Base-by-base conservation (phyloP, 345 rosid genomes). In the Pelargonium nanum region DNA sequence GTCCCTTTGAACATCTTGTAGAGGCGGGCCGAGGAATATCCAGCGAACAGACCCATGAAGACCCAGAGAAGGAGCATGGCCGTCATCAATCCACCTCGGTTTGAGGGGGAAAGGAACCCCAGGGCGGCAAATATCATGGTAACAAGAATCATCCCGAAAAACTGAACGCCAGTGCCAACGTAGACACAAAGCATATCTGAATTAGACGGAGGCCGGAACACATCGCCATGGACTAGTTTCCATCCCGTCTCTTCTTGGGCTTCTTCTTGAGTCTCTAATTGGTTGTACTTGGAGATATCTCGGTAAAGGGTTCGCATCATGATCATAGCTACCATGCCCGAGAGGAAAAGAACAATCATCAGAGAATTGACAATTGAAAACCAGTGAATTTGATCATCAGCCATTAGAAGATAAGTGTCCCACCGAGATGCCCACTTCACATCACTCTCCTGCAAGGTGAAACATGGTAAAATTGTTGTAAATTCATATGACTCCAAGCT, bases 321-420 rank as follows among this genome's bases (percentile, higher is more conserved):
- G 64, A 85, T 87, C 95, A 87, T 87, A 40, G 95, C 95, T 70
- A 87, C 89, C 95, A 87, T 87, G 13, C 95, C 95, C 0, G 91
- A 85, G 55, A 87, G 91, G 83, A 87, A 85, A 58, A 87, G 85
- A 56, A 87, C 87, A 70, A 87, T 85, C 89, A 85, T 87, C 83
- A 85, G 72, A 1, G 95, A 87, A 61, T 87, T 87, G 55, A 87
- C 84, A 1, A 87, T 80, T 1, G 91, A 87, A 73, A 87, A 87
- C 91, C 95, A 87, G 60, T 87, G 91, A 60, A 87, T 87, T 75
- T 87, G 89, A 78, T 85, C 91, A 70, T 87, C 95, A 59, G 84
- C 85, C 91, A 85, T 85, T 26, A 85, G 69, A 59, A 85, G 91
- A 74, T 87, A 87, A 19, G 95, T 78, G 67, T 87, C 95, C 95